These are phyloP conservation scores for Pittosporum tobira DNA, from an alignment of 129 eudicot genomes.

Conservation along the genomic window DNA sequence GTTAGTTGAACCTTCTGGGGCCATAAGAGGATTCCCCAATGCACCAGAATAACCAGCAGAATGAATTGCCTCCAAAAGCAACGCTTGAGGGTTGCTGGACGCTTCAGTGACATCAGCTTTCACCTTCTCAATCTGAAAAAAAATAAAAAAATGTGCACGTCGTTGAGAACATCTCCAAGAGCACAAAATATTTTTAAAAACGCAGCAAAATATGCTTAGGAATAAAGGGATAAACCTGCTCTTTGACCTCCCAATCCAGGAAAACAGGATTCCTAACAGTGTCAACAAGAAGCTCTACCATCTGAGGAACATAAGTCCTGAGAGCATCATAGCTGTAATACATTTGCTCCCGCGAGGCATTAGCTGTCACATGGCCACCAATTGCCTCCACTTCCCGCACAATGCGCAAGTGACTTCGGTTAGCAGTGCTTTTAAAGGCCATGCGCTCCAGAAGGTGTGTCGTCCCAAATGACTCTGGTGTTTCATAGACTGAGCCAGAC, in stretches of 20 bases:
- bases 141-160: too few relatives aligned
- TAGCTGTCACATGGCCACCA: constrained; percentile 45
- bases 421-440: constrained; percentile 52
- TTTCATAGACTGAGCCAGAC: constrained; percentile 50
- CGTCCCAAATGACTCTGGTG: constrained; percentile 38
- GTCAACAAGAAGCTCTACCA: constrained; percentile 56
- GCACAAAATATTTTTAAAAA: neutral
- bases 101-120: constrained; percentile 26
- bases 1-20: constrained; percentile 34
- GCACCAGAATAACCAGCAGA: constrained; percentile 39
- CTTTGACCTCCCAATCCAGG: constrained; percentile 58
- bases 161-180: neutral
- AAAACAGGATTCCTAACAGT: constrained; percentile 49
- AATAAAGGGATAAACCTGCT: constrained; percentile 28
- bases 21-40: constrained; percentile 40
- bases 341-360: constrained; percentile 55
- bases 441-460: constrained; percentile 59
- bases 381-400: constrained; percentile 63
- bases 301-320: constrained; percentile 47
- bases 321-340: constrained; percentile 51
- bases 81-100: constrained; percentile 24
- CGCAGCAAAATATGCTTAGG: neutral
- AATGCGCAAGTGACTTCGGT: constrained; percentile 50
- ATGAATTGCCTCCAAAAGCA: constrained; percentile 41
- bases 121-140: constrained; percentile 31